phyloP scores from a whole-genome alignment of 2,329 filamentous ascomycete species.

The Clonostachys solani region DNA sequence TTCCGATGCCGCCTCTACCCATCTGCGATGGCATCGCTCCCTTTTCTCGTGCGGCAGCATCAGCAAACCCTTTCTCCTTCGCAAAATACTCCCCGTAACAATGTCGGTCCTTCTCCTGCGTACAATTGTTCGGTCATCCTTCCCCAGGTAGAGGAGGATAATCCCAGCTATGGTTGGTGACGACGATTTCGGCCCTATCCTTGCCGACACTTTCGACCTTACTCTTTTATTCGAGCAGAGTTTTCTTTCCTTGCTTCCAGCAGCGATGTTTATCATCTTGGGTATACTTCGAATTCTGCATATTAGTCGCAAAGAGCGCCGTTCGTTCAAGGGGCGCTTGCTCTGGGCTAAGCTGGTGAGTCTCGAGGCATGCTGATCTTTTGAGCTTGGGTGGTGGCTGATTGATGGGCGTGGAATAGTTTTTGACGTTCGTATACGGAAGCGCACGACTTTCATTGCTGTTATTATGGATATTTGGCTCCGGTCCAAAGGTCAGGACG shows the following conservation, averaged over 20 bases:
- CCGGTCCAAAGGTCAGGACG: conserved; percentile 11
- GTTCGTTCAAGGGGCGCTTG: conserved; percentile 2
- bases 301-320: conserved; percentile 5
- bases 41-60: too few species aligned
- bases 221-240: conserved; percentile 21
- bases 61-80: too few species aligned
- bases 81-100: too few species aligned
- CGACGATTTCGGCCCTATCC: conserved; percentile 15
- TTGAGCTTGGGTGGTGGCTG: not conserved
- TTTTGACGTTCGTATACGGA: conserved; percentile 3
- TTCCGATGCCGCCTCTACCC: too few species aligned
- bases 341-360: conserved; percentile 15
- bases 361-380: not conserved
- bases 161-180: not conserved
- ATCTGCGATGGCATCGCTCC: too few species aligned
- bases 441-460: conserved; percentile 15
- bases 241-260: conserved; percentile 18
- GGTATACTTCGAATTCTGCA: conserved; percentile 8
- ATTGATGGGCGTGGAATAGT: conserved; percentile 4
- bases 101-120: too few species aligned
- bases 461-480: conserved; percentile 15
- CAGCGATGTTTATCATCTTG: conserved; percentile 14
- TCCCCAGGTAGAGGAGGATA: too few species aligned
- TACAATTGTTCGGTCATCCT: too few species aligned
- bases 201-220: conserved; percentile 18